phyloP scores from a whole-genome alignment of 495 filamentous ascomycete species.

The Penicillium cosmopolitanum region DNA sequence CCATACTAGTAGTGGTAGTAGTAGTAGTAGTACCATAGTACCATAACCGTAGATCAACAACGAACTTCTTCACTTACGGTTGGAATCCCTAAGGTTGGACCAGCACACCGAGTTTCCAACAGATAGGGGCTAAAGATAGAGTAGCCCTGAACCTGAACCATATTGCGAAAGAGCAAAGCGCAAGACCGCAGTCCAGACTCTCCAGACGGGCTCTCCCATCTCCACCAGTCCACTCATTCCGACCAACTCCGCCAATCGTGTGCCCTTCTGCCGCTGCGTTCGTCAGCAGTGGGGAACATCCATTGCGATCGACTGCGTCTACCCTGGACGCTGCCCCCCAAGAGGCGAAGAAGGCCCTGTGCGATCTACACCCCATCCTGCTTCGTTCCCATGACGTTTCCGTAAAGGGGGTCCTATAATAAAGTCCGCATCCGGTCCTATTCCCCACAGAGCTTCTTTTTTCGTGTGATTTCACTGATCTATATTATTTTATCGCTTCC shows the following conservation, averaged over 20 bases:
- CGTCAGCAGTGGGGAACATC: slow-evolving; percentile 35
- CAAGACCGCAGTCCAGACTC: slow-evolving; percentile 23
- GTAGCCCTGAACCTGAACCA: not conserved
- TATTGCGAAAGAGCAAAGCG: not conserved
- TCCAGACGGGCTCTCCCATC: slow-evolving; percentile 10
- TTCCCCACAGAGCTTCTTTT: slow-evolving; percentile 11
- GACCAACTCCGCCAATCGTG: slow-evolving; percentile 25
- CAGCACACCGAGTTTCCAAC: not conserved
- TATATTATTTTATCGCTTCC: no score
- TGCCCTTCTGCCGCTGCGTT: slow-evolving; percentile 14
- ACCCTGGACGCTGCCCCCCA: slow-evolving; percentile 21
- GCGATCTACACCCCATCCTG: slow-evolving; percentile 19
- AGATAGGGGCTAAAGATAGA: slow-evolving; percentile 1
- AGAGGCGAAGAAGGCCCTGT: slow-evolving; percentile 14
- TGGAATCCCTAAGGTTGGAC: not conserved
- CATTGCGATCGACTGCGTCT: slow-evolving; percentile 33
- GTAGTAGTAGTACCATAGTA: not conserved
- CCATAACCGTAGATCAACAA: not conserved
- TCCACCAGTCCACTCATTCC: slow-evolving; percentile 24
- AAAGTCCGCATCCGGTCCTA: slow-evolving; percentile 30
- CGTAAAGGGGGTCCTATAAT: slow-evolving; percentile 27
- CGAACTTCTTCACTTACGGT: no score
- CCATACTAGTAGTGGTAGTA: not conserved
- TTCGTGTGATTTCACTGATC: not conserved
- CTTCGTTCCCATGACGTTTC: slow-evolving; percentile 34